Evolutionary conservation across 257 asterid genomes (phyloP), one percentile per base, ranked within the genome.

Genomic region (Nicotiana obtusifolia): DNA sequence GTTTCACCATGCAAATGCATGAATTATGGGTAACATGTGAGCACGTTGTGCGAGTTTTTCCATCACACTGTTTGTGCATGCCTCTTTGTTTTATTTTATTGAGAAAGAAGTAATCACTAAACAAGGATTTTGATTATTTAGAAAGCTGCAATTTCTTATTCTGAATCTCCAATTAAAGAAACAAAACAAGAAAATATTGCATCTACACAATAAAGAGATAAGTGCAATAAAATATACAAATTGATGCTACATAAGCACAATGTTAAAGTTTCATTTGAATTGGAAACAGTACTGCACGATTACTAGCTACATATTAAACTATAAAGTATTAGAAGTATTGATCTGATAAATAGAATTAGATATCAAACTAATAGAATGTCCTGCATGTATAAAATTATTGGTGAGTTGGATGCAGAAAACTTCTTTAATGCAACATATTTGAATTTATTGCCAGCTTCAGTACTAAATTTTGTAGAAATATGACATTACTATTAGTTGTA

Each of bases 1-100:
- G 62, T 49, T 49, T 75, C 44, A 75, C 80, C 64, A 49, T 75
- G 80, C 80, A 49, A 75, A 75, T 75, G 59, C 62, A 75, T 75
- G 62, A 75, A 49, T 73, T 47, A 14, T 47, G 16, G 41, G 41
- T 15, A 47, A 73, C 79, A 47, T 73, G 79, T 73, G 62, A 22
- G 62, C 79, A 73, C 79, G 79, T 73, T 73, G 16, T 73, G 37
- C 13, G 56, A 52, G 15, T 52, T 10, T 13, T 52, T 52, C 17
- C 17, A 13, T 3, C 17, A 52, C 56, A 52, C n/a, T 11, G 22
- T 14, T 24, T 73, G 22, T 71, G 78, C 60, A 44, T 69, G 54
- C n/a, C 5, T 20, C 7, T 69, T 15, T 16, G 35, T 44, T 41
- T 31, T 71, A 41, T 5, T 13, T 2, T n/a, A n/a, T n/a, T 6